Conservation (phyloP, 2,329 filamentous ascomycete species). For the Bipolaris oryzae region DNA sequence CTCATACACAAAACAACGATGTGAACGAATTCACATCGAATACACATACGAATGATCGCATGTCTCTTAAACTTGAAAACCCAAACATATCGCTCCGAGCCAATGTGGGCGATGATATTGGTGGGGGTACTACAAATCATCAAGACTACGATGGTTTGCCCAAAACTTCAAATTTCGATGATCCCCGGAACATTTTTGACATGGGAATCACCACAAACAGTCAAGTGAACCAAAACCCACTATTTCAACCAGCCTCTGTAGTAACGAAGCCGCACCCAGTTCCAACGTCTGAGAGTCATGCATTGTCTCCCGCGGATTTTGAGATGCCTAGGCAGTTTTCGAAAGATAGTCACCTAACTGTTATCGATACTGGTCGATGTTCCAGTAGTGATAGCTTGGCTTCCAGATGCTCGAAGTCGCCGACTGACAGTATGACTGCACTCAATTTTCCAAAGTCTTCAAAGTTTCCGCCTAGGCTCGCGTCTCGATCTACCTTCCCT, state of each 20-base stretch:
- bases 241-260: background rate
- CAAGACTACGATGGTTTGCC: background rate
- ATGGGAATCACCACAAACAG: background rate
- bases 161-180: background rate
- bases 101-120: background rate
- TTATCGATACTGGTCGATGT: constrained; percentile 44
- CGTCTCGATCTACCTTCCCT: constrained; percentile 31
- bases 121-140: background rate
- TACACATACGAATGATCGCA: background rate
- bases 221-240: background rate
- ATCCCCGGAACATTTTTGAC: background rate
- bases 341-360: constrained; percentile 56
- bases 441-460: constrained; percentile 10
- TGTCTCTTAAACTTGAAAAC: background rate
- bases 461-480: constrained; percentile 19
- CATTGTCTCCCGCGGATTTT: constrained; percentile 10
- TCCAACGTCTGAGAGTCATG: constrained; percentile 11
- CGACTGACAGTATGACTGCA: constrained; percentile 24
- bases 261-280: background rate
- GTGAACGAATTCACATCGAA: background rate
- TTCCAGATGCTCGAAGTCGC: constrained; percentile 23
- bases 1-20: constrained; percentile 36
- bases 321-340: constrained; percentile 38
- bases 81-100: background rate
- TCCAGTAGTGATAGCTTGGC: constrained; percentile 36